phyloP scores from a whole-genome alignment of 2,329 filamentous ascomycete species.

The Colletotrichum theobromicola region DNA sequence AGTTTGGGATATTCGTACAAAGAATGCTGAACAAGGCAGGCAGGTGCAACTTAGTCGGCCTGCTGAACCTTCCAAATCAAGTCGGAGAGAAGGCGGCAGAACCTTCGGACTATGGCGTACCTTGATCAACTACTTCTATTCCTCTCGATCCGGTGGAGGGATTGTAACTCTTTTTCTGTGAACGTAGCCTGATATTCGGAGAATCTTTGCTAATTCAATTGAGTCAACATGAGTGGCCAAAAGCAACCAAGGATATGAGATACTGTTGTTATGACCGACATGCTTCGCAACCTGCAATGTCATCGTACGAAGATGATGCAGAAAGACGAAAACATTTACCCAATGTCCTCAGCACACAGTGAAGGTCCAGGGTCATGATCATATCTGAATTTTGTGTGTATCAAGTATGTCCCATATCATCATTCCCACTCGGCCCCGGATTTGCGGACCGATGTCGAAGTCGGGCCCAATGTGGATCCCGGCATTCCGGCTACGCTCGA shows the following conservation, averaged over 20 bases:
- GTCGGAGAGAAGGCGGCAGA: neutral
- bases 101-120: neutral
- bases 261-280: no score
- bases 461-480: constrained; percentile 15
- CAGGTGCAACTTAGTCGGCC: neutral
- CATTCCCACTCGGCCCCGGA: constrained; percentile 13
- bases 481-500: constrained; percentile 17
- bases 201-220: neutral
- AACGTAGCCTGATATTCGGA: neutral
- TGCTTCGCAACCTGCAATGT: neutral
- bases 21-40: neutral
- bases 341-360: neutral
- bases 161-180: neutral
- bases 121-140: neutral
- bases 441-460: constrained; percentile 6
- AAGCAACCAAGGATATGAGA: no score
- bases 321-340: neutral
- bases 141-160: neutral
- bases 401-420: neutral
- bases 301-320: neutral
- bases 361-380: neutral
- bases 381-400: neutral
- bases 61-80: neutral
- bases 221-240: neutral
- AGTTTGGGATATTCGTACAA: neutral